Base-by-base conservation (phyloP, 164 flowering plant genomes). In the Magnolia kwangsiensis region DNA sequence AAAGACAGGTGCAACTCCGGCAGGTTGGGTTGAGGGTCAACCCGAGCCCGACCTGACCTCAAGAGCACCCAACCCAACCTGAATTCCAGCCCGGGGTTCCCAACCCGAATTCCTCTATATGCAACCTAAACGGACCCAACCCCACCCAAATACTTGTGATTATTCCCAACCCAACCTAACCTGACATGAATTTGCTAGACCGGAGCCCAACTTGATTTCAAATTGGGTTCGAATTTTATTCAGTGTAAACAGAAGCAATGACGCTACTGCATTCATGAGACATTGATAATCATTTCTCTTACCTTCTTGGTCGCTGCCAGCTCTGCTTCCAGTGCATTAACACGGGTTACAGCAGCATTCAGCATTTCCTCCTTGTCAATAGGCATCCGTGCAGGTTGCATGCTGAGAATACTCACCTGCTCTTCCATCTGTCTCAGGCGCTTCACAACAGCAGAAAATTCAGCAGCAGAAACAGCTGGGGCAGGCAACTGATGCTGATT, bases 261-360 rank as follows among this genome's bases (percentile, higher is more conserved):
- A 11, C 61, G 1, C 45, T 37, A 55, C 61, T 55, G 61, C 13
- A 55, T 10, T 55, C 61, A 18, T 68, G 71, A 68, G 50, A 68
- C 21, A 71, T 50, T 37, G n/a, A 21, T 23, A 49, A 50, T 50
- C 59, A 71, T 49, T 71, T 16, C 59, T 27, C 51, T 29, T 77
- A 92, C 97, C 93, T 89, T 91, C 69, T 95, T 93, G 4, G 97
- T 88, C 45, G 92, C 88, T 82, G 91, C 90, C 14, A 95, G 84
- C 85, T 95, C 98, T 19, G 93, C 96, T 87, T 94, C 98, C 45
- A 92, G 84, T 59, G 92, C 96, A 83, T 91, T 95, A 61, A 95
- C 97, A 23, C 97, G 96, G 72, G 89, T 89, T 67, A 95, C 95
- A 81, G 97, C 97, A 81, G 94, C 96, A 87, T 94, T 89, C 51